A percentile compares a stretch with the other conserved stretches of the same genome.
Evolutionary conservation across 31 red algal genomes (phyloP).

Genomic region (Odonthalia washingtoniensis): DNA sequence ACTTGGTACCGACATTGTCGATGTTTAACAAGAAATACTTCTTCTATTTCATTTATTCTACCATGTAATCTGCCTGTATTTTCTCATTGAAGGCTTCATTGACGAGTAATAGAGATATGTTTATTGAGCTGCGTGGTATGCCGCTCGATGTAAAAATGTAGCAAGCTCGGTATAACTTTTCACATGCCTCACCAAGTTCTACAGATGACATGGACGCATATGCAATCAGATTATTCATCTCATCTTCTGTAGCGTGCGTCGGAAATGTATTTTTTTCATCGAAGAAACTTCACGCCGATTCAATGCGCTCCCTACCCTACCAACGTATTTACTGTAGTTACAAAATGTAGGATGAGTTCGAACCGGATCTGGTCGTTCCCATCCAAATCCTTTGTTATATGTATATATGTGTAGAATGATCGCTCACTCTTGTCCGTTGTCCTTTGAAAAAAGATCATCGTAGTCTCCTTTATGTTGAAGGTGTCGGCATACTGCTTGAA

Average conservation of each 20-base stretch:
- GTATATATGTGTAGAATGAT: constrained; percentile 10
- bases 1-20: not conserved
- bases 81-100: constrained; percentile 10
- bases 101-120: not conserved
- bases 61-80: constrained; percentile 12
- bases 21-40: constrained; percentile 16
- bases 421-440: not conserved
- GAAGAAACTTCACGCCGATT: not conserved
- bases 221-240: constrained; percentile 18
- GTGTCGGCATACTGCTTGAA: too few species aligned
- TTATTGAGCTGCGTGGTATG: not conserved
- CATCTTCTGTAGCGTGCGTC: constrained; percentile 23
- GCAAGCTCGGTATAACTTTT: not conserved
- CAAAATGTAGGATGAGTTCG: not conserved
- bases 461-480: not conserved
- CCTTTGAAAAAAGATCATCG: not conserved
- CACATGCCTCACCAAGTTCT: not conserved
- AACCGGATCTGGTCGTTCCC: not conserved
- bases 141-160: constrained; percentile 19
- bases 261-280: constrained; percentile 19
- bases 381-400: not conserved
- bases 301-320: not conserved
- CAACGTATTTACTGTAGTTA: not conserved
- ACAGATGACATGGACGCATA: constrained; percentile 16
- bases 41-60: not conserved